These are phyloP conservation scores for Alternaria consortialis DNA, from an alignment of 2,329 filamentous ascomycete genomes.

Conservation along the genomic window DNA sequence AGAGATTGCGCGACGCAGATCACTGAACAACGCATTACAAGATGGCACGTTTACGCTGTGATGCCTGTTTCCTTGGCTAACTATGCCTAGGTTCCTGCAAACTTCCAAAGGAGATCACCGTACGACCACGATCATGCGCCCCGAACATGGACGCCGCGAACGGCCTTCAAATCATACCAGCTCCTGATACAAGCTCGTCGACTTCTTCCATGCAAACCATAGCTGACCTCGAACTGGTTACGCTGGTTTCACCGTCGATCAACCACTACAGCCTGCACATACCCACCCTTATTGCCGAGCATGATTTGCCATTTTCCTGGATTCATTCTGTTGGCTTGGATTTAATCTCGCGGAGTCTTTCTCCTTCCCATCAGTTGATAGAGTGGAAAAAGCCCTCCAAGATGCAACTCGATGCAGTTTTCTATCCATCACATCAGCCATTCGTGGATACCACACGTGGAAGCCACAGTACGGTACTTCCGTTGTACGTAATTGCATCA, in stretches of 20 bases:
- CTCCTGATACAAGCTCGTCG: not conserved
- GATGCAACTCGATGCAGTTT: not conserved
- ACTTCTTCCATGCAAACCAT: not conserved
- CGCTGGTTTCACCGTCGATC: rapidly evolving
- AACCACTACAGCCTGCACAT: rapidly evolving
- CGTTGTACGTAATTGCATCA: not conserved
- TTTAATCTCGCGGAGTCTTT: not conserved
- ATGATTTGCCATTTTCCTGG: not conserved
- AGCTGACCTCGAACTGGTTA: rapidly evolving
- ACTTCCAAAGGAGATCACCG: too few relatives aligned
- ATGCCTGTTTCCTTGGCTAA: too few relatives aligned
- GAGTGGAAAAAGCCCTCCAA: not conserved
- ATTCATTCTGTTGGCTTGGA: not conserved
- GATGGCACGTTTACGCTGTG: not conserved
- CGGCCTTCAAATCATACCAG: not conserved
- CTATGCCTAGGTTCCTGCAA: too few relatives aligned
- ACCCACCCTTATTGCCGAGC: not conserved
- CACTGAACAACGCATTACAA: rapidly evolving
- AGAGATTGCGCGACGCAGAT: not conserved
- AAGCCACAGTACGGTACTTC: not conserved
- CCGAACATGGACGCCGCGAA: not conserved
- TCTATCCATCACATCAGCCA: not conserved
- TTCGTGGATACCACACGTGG: not conserved
- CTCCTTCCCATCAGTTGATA: not conserved
- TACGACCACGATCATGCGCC: too few relatives aligned